These are phyloP conservation scores for Herpetospermum pedunculosum DNA, from an alignment of 306 rosid species.

Conservation along the genomic window DNA sequence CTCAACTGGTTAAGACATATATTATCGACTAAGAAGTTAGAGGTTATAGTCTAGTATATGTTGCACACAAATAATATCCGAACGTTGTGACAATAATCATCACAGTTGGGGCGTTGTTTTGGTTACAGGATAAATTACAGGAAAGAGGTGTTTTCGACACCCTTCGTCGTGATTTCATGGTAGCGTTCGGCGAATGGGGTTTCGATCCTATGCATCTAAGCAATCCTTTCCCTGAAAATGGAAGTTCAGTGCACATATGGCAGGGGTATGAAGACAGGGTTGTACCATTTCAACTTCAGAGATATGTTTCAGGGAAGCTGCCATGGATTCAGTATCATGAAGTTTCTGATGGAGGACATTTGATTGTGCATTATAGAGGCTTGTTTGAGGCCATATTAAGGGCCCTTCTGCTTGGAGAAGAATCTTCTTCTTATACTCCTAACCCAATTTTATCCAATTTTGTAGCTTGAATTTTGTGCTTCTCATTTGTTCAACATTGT, in stretches of 20 bases:
- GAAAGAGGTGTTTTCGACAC: conserved; percentile 49
- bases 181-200: conserved; percentile 69
- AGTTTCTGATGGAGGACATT: conserved; percentile 84
- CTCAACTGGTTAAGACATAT: no score
- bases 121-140: not conserved
- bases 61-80: no score
- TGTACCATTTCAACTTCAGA: conserved; percentile 67
- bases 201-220: conserved; percentile 53
- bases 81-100: not conserved
- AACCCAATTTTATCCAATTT: not conserved
- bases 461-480: not conserved
- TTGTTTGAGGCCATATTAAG: conserved; percentile 62
- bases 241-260: conserved; percentile 62
- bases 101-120: not conserved
- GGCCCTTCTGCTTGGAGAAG: conserved; percentile 87
- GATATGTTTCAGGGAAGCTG: conserved; percentile 48
- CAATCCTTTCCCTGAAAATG: conserved; percentile 55
- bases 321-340: conserved; percentile 84
- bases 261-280: conserved; percentile 88
- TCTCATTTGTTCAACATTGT: not conserved
- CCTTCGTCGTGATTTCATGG: conserved; percentile 55
- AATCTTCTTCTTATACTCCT: conserved; percentile 36
- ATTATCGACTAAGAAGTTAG: no score
- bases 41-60: no score
- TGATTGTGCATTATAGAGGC: conserved; percentile 70